These are phyloP conservation scores for Phytophthora hibernalis DNA, from an alignment of 352 stramenopile species.

Conservation along the genomic window DNA sequence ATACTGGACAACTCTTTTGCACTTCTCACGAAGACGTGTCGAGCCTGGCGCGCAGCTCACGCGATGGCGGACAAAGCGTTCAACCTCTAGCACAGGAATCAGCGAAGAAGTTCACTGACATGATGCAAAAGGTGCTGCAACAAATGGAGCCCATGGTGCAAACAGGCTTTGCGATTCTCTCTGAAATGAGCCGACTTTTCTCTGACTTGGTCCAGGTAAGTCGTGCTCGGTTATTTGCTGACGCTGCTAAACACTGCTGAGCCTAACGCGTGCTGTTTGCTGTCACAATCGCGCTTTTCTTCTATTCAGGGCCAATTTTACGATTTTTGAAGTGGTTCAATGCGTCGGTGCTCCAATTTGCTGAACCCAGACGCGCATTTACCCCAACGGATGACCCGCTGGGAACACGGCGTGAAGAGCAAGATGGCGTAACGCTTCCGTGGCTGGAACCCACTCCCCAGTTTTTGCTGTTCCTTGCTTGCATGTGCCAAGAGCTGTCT, in stretches of 20 bases:
- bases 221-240: background rate
- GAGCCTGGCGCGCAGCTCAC: conserved; percentile 38
- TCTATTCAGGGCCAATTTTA: conserved; percentile 69
- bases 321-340: conserved; percentile 88
- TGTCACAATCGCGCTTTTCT: background rate
- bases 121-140: conserved; percentile 81
- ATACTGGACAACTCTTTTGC: conserved; percentile 66
- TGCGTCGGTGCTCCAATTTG: conserved; percentile 64
- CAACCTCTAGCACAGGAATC: conserved; percentile 62
- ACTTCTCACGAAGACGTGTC: conserved; percentile 61
- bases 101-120: conserved; percentile 64
- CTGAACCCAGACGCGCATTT: conserved; percentile 74
- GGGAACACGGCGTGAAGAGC: conserved; percentile 15
- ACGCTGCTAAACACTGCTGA: background rate
- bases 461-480: conserved; percentile 79
- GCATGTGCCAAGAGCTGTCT: conserved; percentile 70
- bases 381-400: background rate
- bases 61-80: conserved; percentile 49
- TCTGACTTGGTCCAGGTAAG: conserved; percentile 81
- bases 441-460: conserved; percentile 68
- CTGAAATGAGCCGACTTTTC: conserved; percentile 77
- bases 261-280: background rate
- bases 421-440: conserved; percentile 50
- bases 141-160: conserved; percentile 84
- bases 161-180: conserved; percentile 67